A percentile compares a stretch with the other conserved stretches of the same genome.
Evolutionary conservation across 345 rosid genomes (phyloP).

Genomic region (Isatis tinctoria): DNA sequence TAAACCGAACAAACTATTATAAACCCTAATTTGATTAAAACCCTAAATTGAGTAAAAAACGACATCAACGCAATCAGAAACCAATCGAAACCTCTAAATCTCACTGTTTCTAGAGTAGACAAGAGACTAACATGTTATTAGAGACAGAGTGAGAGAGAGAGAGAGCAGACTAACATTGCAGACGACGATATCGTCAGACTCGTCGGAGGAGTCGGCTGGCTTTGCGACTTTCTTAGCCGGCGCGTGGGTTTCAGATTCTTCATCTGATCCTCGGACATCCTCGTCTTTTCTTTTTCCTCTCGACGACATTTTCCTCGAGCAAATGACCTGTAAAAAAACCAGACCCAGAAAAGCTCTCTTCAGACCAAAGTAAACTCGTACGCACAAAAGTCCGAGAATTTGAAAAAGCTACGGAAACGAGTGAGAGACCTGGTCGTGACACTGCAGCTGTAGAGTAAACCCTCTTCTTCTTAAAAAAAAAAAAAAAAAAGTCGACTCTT

Average conservation of each 20-base stretch:
- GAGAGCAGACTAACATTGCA: constrained; percentile 52
- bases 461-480: not conserved
- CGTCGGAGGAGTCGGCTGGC: constrained; percentile 48
- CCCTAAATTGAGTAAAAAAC: not conserved
- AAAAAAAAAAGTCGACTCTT: not conserved
- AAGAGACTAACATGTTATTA: not conserved
- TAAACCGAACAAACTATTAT: not conserved
- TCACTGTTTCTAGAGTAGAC: not conserved
- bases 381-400: not conserved
- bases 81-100: constrained; percentile 17
- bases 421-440: constrained; percentile 8
- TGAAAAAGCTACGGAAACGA: not conserved
- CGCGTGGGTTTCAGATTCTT: constrained; percentile 47
- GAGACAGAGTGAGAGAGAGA: not conserved
- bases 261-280: constrained; percentile 51
- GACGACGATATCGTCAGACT: constrained; percentile 61
- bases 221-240: constrained; percentile 64
- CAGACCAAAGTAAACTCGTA: constrained; percentile 9
- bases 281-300: constrained; percentile 81
- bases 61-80: not conserved
- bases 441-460: not conserved
- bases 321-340: not conserved
- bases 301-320: constrained; percentile 45
- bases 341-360: constrained; percentile 5
- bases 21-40: constrained; percentile 5